Evolutionary conservation across 139 green algal genomes (phyloP).

Genomic region (Chlorella sp.): DNA sequence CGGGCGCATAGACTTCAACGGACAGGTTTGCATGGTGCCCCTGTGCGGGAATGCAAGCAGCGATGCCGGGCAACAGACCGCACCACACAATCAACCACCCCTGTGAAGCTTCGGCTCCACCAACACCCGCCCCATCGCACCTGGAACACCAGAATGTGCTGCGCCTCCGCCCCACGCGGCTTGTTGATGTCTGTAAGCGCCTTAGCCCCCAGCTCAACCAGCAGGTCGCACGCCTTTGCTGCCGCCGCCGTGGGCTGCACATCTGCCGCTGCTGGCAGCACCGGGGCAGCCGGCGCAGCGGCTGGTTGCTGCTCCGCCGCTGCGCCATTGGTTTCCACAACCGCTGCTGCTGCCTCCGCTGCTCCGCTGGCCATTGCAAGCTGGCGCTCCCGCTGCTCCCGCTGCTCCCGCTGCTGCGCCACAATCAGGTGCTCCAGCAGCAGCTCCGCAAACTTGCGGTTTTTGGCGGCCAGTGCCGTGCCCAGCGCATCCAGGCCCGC

Average conservation of each 20-base stretch:
- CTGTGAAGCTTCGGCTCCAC: too few species aligned
- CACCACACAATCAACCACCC: too few species aligned
- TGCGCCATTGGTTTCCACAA: background rate
- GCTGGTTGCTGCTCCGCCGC: background rate
- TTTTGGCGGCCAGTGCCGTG: background rate
- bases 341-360: background rate
- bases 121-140: background rate
- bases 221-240: background rate
- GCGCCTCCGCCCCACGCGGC: background rate
- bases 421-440: constrained; percentile 10
- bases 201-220: background rate
- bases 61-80: too few species aligned
- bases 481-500: constrained; percentile 13
- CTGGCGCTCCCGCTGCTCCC: background rate
- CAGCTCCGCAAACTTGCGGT: constrained; percentile 7
- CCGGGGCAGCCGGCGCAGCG: background rate
- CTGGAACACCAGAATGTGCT: constrained; percentile 1
- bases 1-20: too few species aligned
- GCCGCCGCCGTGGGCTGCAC: background rate
- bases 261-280: background rate
- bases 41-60: too few species aligned
- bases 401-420: background rate
- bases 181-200: background rate
- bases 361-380: background rate
- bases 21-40: too few species aligned